Evolutionary conservation across 2,329 filamentous ascomycete species (phyloP).

Genomic region (Colletotrichum costaricense): DNA sequence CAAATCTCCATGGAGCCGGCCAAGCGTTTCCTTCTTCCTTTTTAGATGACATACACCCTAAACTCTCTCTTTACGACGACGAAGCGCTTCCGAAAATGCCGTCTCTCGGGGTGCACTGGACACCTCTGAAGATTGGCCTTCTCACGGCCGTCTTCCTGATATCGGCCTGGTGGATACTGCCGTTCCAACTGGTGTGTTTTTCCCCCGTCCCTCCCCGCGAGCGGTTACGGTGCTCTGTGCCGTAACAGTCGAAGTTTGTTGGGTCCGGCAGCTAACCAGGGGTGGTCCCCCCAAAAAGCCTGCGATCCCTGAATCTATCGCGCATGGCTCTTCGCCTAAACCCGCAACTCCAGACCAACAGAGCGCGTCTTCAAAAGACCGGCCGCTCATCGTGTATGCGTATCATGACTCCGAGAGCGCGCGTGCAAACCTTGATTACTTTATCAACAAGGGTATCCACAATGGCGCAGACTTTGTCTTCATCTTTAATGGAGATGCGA

Average conservation of each 20-base stretch:
- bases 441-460: slow-evolving; percentile 49
- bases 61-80: neutral
- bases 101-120: neutral
- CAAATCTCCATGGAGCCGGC: neutral
- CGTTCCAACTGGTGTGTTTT: neutral
- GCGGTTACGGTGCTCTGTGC: neutral
- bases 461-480: slow-evolving; percentile 51
- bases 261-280: neutral
- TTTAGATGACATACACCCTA: neutral
- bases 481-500: slow-evolving; percentile 49
- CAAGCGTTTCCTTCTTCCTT: neutral
- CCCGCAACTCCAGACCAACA: neutral
- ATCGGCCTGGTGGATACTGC: neutral
- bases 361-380: neutral
- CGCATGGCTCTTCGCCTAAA: neutral
- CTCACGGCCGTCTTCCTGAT: neutral
- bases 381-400: slow-evolving; percentile 10
- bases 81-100: neutral
- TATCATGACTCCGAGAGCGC: slow-evolving; percentile 42
- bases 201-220: neutral
- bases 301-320: neutral
- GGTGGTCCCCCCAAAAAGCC: neutral
- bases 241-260: neutral
- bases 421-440: slow-evolving; percentile 48
- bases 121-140: neutral